Evolutionary conservation across 2,329 filamentous ascomycete genomes (phyloP).

Genomic region (Exophiala dermatitidis): DNA sequence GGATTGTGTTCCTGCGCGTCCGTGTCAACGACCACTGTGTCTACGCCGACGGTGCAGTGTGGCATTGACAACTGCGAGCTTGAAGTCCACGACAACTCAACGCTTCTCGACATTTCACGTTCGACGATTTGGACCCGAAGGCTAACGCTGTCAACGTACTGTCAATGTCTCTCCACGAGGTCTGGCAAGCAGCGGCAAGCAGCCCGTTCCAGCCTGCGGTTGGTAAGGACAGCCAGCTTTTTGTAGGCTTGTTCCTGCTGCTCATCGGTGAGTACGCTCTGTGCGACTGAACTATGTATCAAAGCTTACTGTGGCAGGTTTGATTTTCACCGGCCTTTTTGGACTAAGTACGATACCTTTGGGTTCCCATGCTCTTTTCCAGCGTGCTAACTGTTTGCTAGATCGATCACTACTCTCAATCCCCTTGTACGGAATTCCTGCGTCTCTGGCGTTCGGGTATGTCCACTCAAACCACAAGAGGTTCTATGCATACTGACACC

Average conservation of each 20-base stretch:
- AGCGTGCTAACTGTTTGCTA: slow-evolving; percentile 35
- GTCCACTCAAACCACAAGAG: slow-evolving; percentile 31
- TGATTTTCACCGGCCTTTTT: slow-evolving; percentile 70
- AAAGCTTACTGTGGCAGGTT: slow-evolving; percentile 37
- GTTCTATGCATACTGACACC: not conserved
- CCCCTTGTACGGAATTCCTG: slow-evolving; percentile 71
- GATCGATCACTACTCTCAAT: slow-evolving; percentile 76
- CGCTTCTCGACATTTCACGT: not conserved
- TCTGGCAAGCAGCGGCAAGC: slow-evolving; percentile 89
- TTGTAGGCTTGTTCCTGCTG: slow-evolving; percentile 69
- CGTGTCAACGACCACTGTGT: not conserved
- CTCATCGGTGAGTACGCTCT: slow-evolving; percentile 48
- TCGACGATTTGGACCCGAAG: not conserved
- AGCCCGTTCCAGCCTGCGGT: slow-evolving; percentile 75
- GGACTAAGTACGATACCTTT: slow-evolving; percentile 63
- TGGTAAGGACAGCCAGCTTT: slow-evolving; percentile 76
- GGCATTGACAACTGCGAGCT: not conserved
- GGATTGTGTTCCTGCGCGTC: not conserved
- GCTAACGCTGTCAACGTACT: not conserved
- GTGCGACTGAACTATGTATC: not conserved
- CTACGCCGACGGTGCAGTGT: not conserved
- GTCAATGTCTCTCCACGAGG: slow-evolving; percentile 65
- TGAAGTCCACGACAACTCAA: not conserved
- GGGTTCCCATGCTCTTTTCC: not conserved
- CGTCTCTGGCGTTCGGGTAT: slow-evolving; percentile 84